A percentile compares a stretch with the other conserved stretches of the same genome.
Evolutionary conservation across 2,329 filamentous ascomycete species (phyloP).

Genomic region (Teratosphaeria zuluensis): DNA sequence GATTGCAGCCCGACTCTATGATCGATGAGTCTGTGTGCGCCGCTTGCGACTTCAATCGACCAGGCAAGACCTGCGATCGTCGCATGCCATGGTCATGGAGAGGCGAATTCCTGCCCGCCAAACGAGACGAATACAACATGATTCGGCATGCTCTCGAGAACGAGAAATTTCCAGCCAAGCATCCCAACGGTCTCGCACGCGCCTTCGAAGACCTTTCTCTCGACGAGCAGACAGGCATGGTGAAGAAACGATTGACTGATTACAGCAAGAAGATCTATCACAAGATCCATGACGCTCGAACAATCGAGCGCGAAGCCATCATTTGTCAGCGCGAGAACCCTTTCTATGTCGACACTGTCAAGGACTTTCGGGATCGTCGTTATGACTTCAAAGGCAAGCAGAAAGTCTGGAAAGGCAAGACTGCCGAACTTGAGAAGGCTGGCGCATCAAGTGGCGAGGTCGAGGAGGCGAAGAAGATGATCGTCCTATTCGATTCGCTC

Average conservation of each 20-base stretch:
- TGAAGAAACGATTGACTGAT: slow-evolving; percentile 79
- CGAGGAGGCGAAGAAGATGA: slow-evolving; percentile 98
- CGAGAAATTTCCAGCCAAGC: slow-evolving; percentile 73
- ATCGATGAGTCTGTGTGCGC: slow-evolving; percentile 93
- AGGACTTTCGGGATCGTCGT: slow-evolving; percentile 88
- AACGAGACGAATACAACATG: slow-evolving; percentile 99
- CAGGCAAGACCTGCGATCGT: slow-evolving; percentile 92
- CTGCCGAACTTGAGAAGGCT: slow-evolving; percentile 71
- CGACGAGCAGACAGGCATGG: slow-evolving; percentile 71
- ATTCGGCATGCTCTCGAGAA: slow-evolving; percentile 85
- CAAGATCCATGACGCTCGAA: slow-evolving; percentile 93
- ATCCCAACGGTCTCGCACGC: slow-evolving; percentile 57
- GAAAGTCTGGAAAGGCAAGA: slow-evolving; percentile 98
- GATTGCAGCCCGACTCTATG: slow-evolving; percentile 97
- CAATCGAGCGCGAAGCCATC: slow-evolving; percentile 87
- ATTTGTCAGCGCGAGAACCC: slow-evolving; percentile 98
- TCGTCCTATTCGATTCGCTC: slow-evolving; percentile 86
- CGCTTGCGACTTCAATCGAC: slow-evolving; percentile 94
- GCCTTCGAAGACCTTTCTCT: slow-evolving; percentile 70
- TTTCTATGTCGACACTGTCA: slow-evolving; percentile 95
- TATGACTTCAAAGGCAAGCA: slow-evolving; percentile 98
- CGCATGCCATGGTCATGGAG: slow-evolving; percentile 95
- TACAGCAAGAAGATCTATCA: slow-evolving; percentile 99
- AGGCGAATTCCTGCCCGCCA: slow-evolving; percentile 92
- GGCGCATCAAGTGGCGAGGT: slow-evolving; percentile 69